These are phyloP conservation scores for Pyrus bretschneideri DNA, from an alignment of 306 rosid genomes.

Conservation along the genomic window DNA sequence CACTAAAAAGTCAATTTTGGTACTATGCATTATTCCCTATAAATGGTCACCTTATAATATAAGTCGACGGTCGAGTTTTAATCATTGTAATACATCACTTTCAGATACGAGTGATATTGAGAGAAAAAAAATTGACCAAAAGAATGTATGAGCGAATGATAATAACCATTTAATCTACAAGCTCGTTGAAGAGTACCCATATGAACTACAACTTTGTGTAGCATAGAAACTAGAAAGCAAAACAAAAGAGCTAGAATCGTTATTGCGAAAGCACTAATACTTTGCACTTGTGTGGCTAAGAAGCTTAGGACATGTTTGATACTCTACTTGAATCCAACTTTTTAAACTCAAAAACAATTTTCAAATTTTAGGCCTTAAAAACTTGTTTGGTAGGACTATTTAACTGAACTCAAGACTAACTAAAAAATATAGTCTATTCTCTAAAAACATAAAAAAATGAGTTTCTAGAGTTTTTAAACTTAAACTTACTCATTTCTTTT, in stretches of 20 bases:
- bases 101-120: background rate
- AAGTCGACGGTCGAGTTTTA: no score
- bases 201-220: background rate
- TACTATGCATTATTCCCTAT: background rate
- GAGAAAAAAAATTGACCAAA: background rate
- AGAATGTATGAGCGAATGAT: background rate
- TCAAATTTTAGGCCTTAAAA: no score
- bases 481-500: no score
- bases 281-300: background rate
- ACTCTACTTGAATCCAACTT: no score
- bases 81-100: background rate
- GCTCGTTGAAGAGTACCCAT: background rate
- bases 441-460: no score
- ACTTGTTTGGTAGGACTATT: no score
- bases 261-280: background rate
- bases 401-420: no score
- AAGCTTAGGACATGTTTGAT: background rate
- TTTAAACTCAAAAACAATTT: no score
- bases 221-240: background rate
- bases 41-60: no score
- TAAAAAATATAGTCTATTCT: no score
- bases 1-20: no score
- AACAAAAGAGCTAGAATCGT: background rate
- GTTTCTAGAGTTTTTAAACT: no score
- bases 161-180: background rate